phyloP scores from a whole-genome alignment of 2,329 filamentous ascomycete species.

The Arthrobotrys pseudoclavata region DNA sequence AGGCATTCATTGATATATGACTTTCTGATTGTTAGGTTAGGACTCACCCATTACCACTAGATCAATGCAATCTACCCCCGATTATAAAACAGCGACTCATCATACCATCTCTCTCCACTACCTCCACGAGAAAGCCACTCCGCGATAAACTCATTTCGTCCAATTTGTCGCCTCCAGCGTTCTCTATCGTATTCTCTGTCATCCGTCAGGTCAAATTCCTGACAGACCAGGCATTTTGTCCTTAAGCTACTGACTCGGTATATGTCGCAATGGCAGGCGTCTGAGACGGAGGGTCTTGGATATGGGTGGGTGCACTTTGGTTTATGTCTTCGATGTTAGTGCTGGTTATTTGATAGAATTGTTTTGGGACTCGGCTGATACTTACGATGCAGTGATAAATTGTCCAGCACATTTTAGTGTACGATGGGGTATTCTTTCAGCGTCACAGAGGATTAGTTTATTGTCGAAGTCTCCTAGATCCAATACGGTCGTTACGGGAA shows the following conservation, averaged over 20 bases:
- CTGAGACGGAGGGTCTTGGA: background rate
- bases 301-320: background rate
- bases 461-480: no score
- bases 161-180: background rate
- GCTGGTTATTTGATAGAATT: background rate
- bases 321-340: background rate
- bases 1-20: no score
- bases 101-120: background rate
- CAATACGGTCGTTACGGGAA: no score
- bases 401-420: slow-evolving; percentile 16
- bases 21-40: no score
- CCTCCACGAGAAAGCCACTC: background rate
- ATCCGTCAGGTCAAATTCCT: background rate
- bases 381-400: slow-evolving; percentile 13
- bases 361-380: background rate
- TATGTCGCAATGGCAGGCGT: background rate
- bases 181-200: background rate
- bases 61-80: no score
- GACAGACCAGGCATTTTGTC: background rate
- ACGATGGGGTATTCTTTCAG: no score
- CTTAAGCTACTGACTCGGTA: background rate
- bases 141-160: background rate
- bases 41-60: background rate
- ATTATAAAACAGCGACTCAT: background rate
- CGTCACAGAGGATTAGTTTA: no score